Evolutionary conservation across 2,329 filamentous ascomycete genomes (phyloP).

Genomic region (Ceratocystis lukuohia): DNA sequence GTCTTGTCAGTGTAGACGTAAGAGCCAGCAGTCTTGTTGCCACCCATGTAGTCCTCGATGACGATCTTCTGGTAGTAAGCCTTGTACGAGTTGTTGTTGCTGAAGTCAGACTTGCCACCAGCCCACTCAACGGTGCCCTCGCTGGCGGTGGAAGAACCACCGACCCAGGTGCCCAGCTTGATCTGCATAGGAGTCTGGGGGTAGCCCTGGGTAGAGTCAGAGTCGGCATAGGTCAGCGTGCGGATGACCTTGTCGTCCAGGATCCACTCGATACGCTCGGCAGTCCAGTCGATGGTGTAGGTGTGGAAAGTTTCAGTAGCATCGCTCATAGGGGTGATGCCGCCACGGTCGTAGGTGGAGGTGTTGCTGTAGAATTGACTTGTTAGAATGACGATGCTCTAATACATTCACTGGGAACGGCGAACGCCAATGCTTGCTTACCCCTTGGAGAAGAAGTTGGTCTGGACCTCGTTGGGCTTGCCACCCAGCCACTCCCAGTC

Average conservation of each 20-base stretch:
- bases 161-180: slow-evolving; percentile 56
- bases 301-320: slow-evolving; percentile 45
- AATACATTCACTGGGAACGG: no score
- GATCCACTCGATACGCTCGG: slow-evolving; percentile 48
- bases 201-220: slow-evolving; percentile 44
- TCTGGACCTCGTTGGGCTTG: slow-evolving; percentile 61
- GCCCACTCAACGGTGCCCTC: slow-evolving; percentile 60
- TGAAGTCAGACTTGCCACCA: slow-evolving; percentile 42
- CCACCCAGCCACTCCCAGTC: slow-evolving; percentile 93
- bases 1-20: slow-evolving; percentile 32
- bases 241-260: slow-evolving; percentile 50
- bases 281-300: slow-evolving; percentile 56
- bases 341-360: slow-evolving; percentile 49
- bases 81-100: slow-evolving; percentile 29
- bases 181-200: slow-evolving; percentile 63
- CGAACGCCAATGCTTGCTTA: neutral
- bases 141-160: slow-evolving; percentile 42
- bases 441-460: slow-evolving; percentile 73
- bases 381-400: neutral
- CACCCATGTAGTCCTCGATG: slow-evolving; percentile 33
- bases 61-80: slow-evolving; percentile 35
- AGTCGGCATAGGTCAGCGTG: slow-evolving; percentile 46
- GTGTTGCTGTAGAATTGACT: slow-evolving; percentile 31
- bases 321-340: slow-evolving; percentile 39
- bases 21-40: slow-evolving; percentile 29